These are phyloP conservation scores for Solanum sejunctum DNA, from an alignment of 257 asterid genomes.

Conservation along the genomic window DNA sequence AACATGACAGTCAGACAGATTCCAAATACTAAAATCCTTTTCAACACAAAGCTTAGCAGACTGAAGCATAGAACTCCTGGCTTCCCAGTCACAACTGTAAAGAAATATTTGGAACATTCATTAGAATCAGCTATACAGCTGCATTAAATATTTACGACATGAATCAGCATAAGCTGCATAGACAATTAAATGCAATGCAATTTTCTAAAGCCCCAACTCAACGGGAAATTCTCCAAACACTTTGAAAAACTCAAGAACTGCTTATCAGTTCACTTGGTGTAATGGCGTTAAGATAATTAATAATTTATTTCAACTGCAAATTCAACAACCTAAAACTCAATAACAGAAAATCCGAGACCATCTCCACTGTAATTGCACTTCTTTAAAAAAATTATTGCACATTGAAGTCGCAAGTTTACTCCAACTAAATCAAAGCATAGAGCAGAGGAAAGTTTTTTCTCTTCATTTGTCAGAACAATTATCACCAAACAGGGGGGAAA, in stretches of 20 bases:
- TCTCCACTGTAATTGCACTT: background rate
- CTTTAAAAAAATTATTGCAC: background rate
- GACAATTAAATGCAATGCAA: background rate
- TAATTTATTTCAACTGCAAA: background rate
- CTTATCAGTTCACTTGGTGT: background rate
- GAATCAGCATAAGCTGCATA: background rate
- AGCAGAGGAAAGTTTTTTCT: background rate
- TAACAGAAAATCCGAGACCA: background rate
- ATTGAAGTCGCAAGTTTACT: background rate
- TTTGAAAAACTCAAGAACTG: background rate
- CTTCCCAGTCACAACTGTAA: constrained; percentile 88
- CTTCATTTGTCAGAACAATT: background rate
- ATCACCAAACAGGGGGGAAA: background rate
- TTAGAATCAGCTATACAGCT: background rate
- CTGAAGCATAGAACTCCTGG: constrained; percentile 46
- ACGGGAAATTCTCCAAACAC: background rate
- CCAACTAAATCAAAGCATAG: background rate
- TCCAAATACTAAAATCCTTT: constrained; percentile 44
- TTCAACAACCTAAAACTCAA: background rate
- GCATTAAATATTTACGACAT: background rate
- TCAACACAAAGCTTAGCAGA: constrained; percentile 19
- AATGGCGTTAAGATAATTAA: background rate
- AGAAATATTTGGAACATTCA: constrained; percentile 10
- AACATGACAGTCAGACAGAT: constrained; percentile 64
- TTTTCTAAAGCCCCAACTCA: background rate